These are phyloP conservation scores for Chrysochromulina tobinii DNA, from an alignment of 78 protist genomes.

Conservation along the genomic window DNA sequence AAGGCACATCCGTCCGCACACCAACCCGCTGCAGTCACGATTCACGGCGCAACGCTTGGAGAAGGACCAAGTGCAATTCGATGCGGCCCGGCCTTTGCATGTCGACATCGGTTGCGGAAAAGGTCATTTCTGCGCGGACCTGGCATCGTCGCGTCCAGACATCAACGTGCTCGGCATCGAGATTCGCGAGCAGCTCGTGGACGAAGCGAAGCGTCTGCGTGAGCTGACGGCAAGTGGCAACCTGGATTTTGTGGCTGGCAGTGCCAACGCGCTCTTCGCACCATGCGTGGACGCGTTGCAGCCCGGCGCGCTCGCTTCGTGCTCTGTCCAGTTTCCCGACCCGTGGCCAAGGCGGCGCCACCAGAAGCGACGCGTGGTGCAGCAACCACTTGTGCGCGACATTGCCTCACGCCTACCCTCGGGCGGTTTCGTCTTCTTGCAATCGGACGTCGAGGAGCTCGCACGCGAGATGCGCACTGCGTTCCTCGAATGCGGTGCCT, in stretches of 20 bases:
- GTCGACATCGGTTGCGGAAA: conserved; percentile 27
- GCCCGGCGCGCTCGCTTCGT: too few species aligned
- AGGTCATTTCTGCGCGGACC: neutral
- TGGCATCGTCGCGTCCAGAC: neutral
- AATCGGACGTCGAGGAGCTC: neutral
- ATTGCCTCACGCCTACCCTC: neutral
- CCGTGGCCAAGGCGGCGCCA: conserved; percentile 40
- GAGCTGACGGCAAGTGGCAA: too few species aligned
- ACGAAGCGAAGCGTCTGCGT: too few species aligned
- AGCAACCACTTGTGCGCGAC: conserved; percentile 6
- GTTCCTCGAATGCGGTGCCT: too few species aligned
- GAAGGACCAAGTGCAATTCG: neutral
- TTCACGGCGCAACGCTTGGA: too few species aligned
- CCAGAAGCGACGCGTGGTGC: conserved; percentile 44
- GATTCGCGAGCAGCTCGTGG: neutral
- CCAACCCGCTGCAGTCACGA: too few species aligned
- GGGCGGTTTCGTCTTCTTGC: neutral
- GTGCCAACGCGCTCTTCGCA: neutral
- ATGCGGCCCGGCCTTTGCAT: neutral
- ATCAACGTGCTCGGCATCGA: conserved; percentile 24
- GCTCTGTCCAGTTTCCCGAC: conserved; percentile 35
- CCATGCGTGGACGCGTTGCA: neutral
- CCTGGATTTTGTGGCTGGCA: neutral
- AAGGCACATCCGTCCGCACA: too few species aligned
- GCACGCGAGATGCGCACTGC: neutral